Evolutionary conservation across 2,329 filamentous ascomycete species (phyloP).

Genomic region (Beauveria sp.): DNA sequence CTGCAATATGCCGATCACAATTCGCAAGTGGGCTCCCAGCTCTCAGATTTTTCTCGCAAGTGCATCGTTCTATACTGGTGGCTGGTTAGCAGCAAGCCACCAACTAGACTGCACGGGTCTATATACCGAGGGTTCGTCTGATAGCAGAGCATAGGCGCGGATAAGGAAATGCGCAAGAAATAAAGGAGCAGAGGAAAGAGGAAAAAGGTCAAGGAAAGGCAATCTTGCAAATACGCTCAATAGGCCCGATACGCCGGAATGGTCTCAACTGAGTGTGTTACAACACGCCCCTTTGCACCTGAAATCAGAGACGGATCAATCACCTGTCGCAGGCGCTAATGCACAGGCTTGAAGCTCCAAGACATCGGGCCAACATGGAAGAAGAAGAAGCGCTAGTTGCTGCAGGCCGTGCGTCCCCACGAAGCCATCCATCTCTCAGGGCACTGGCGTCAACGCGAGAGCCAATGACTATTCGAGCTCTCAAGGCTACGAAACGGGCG

Average conservation of each 20-base stretch:
- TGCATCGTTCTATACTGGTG: not conserved
- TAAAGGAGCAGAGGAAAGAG: not conserved
- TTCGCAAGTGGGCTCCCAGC: not conserved
- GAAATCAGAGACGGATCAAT: not conserved
- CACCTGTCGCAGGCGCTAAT: not conserved
- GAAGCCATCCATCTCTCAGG: not conserved
- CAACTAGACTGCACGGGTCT: not conserved
- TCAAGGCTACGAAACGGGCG: not conserved
- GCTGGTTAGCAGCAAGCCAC: not conserved
- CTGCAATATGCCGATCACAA: not conserved
- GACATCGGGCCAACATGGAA: slow-evolving; percentile 1
- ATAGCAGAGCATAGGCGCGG: not conserved
- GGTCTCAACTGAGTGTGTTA: not conserved
- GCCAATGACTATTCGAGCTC: not conserved
- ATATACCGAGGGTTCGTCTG: not conserved
- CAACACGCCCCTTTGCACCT: not conserved
- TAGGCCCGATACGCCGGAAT: not conserved
- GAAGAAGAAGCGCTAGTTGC: not conserved
- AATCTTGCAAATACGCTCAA: not conserved
- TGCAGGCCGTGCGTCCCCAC: not conserved
- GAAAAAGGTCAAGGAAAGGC: too few relatives aligned
- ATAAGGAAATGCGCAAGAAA: not conserved
- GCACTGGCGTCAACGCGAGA: not conserved
- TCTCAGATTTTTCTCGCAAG: not conserved
- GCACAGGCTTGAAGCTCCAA: not conserved